Evolutionary conservation across 2,329 filamentous ascomycete species (phyloP).

Genomic region (Byssochlamys sp.): DNA sequence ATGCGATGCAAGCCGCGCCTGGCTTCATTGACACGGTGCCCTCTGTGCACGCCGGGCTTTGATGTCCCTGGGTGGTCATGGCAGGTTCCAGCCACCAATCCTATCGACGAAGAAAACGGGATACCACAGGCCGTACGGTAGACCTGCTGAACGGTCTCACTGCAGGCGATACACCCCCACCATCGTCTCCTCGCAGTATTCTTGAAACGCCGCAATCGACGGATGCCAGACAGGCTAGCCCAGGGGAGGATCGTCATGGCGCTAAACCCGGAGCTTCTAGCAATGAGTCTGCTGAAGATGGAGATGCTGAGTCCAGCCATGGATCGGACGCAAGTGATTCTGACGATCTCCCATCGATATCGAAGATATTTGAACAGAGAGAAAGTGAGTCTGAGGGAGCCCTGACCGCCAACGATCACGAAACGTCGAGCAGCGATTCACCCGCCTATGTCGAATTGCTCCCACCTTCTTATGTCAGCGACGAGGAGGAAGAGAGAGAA

Average conservation of each 20-base stretch:
- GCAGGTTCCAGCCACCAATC: neutral
- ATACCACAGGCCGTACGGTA: slow-evolving; percentile 9
- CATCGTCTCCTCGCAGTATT: neutral
- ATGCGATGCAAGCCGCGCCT: neutral
- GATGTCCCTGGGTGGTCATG: slow-evolving; percentile 1
- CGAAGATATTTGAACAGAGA: neutral
- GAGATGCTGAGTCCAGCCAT: neutral
- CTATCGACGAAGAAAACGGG: slow-evolving; percentile 5
- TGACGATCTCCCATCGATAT: neutral
- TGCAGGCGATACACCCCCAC: neutral
- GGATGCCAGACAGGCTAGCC: neutral
- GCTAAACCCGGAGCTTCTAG: neutral
- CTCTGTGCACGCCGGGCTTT: neutral
- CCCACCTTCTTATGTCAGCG: neutral
- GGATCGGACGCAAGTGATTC: neutral
- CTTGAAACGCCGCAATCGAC: neutral
- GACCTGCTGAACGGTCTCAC: slow-evolving; percentile 15
- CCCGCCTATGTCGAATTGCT: neutral
- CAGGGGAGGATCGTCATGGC: neutral
- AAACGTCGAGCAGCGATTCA: neutral
- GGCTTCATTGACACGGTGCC: neutral
- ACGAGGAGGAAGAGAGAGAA: neutral
- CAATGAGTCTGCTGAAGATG: neutral
- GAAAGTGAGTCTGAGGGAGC: neutral
- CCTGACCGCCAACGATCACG: neutral